Evolutionary conservation across 2,329 filamentous ascomycete species (phyloP).

Genomic region (Volutella citrinella): DNA sequence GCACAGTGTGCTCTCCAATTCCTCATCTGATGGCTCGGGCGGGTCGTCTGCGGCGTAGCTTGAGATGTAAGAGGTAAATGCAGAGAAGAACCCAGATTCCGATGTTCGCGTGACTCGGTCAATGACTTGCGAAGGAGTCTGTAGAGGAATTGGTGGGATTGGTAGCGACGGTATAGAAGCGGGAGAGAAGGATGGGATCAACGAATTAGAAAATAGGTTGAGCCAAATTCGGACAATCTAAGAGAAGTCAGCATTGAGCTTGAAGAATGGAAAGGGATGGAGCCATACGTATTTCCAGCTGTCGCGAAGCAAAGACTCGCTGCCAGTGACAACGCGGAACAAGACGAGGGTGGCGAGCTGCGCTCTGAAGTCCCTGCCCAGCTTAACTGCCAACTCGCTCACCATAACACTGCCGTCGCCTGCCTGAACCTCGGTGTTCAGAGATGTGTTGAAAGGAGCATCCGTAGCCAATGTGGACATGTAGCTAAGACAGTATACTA

Average conservation of each 20-base stretch:
- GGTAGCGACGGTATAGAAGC: slow-evolving; percentile 61
- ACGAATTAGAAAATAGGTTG: slow-evolving; percentile 93
- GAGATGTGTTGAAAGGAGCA: slow-evolving; percentile 71
- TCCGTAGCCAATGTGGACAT: slow-evolving; percentile 86
- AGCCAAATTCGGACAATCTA: slow-evolving; percentile 88
- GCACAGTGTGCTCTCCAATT: slow-evolving; percentile 91
- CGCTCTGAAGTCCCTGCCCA: slow-evolving; percentile 89
- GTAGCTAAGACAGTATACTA: slow-evolving; percentile 83
- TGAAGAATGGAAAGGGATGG: not conserved
- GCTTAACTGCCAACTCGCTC: slow-evolving; percentile 92
- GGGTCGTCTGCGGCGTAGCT: slow-evolving; percentile 98
- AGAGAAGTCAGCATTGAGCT: slow-evolving; percentile 17
- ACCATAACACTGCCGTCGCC: slow-evolving; percentile 96
- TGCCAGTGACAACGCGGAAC: slow-evolving; percentile 85
- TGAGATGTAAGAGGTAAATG: slow-evolving; percentile 95
- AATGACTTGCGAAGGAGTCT: slow-evolving; percentile 88
- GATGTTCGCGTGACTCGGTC: slow-evolving; percentile 76
- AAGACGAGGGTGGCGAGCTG: slow-evolving; percentile 93
- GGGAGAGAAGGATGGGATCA: slow-evolving; percentile 78
- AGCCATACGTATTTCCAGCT: slow-evolving; percentile 76
- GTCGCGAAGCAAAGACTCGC: slow-evolving; percentile 70
- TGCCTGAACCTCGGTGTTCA: slow-evolving; percentile 95
- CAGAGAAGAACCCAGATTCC: slow-evolving; percentile 86
- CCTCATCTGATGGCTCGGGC: slow-evolving; percentile 94
- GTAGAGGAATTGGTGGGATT: slow-evolving; percentile 80